Percentiles rank a stretch among this genome's conserved stretches.
These are phyloP conservation scores for Lunasporangiospora selenospora DNA, from an alignment of 192 early-diverging fungal genomes.

Conservation along the genomic window DNA sequence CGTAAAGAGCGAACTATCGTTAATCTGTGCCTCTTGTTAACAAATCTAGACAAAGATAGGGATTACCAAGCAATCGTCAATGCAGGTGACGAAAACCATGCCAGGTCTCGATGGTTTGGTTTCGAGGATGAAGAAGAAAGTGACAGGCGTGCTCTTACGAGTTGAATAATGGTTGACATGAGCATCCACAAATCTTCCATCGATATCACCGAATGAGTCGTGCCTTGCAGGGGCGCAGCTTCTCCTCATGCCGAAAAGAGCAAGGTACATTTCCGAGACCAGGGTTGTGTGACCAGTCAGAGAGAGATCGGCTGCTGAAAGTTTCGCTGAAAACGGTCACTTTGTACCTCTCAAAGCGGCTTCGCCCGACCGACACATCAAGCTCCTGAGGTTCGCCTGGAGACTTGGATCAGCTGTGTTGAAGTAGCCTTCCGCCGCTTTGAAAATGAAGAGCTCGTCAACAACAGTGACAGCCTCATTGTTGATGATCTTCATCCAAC, in stretches of 20 bases:
- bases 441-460: constrained; percentile 24
- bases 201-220: not conserved
- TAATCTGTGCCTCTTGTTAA: too few relatives aligned
- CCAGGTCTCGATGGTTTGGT: too few relatives aligned
- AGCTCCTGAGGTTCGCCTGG: not conserved
- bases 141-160: not conserved
- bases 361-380: not conserved
- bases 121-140: not conserved
- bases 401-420: constrained; percentile 5
- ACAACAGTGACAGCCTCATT: constrained; percentile 9
- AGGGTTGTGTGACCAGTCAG: not conserved
- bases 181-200: constrained; percentile 2
- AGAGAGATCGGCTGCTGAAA: not conserved
- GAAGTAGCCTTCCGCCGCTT: constrained; percentile 14
- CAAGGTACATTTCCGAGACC: not conserved
- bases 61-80: not conserved
- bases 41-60: constrained; percentile 1
- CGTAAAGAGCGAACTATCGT: not conserved
- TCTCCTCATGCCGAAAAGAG: not conserved
- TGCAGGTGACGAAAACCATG: too few relatives aligned
- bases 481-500: constrained; percentile 18
- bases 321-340: constrained; percentile 1
- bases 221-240: not conserved
- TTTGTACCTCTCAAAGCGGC: not conserved
- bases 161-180: not conserved